Evolutionary conservation across 140 eudicot genomes (phyloP).

Genomic region (Flaveria floridana): DNA sequence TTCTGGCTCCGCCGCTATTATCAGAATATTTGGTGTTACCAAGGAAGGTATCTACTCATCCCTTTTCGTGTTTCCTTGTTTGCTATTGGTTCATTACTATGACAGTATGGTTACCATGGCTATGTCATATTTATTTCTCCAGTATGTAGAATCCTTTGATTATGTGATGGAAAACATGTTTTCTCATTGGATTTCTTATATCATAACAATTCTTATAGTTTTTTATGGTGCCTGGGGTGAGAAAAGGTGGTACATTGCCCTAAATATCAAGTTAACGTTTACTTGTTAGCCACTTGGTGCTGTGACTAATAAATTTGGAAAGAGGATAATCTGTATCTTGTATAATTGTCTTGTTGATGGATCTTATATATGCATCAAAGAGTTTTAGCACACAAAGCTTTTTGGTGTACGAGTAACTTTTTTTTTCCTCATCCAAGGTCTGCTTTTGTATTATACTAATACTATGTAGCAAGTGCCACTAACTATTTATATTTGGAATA

Average conservation of each 20-base stretch:
- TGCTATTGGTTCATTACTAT: neutral
- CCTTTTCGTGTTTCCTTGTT: neutral
- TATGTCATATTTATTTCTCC: neutral
- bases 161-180: neutral
- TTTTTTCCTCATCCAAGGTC: neutral
- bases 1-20: conserved; percentile 76
- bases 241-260: neutral
- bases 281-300: neutral
- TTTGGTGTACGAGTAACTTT: neutral
- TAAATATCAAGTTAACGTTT: neutral
- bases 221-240: neutral
- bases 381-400: neutral
- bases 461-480: neutral
- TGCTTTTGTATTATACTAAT: neutral
- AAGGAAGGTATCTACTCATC: conserved; percentile 56
- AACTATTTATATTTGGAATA: conserved; percentile 2
- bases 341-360: neutral
- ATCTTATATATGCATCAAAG: neutral
- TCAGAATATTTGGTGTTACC: conserved; percentile 92
- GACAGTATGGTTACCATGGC: neutral
- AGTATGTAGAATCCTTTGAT: neutral
- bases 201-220: neutral
- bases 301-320: neutral
- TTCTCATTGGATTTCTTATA: neutral
- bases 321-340: neutral